These are phyloP conservation scores for Diaporthe caulivora DNA, from an alignment of 2,329 filamentous ascomycete species.

Conservation along the genomic window DNA sequence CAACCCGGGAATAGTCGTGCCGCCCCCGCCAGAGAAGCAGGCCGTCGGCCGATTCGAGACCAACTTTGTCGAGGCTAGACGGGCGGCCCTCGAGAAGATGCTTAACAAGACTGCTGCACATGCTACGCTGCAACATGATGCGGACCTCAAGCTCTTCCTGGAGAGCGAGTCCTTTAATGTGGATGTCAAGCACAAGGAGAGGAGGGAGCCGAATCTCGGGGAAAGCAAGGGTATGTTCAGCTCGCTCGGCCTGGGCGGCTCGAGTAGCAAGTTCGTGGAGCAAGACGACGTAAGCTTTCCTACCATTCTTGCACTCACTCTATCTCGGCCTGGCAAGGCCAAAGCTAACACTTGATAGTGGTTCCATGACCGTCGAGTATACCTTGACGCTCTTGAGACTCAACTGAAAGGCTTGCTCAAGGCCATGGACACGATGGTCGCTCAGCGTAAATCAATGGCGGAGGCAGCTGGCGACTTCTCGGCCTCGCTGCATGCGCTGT, in stretches of 20 bases:
- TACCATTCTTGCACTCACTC: not conserved
- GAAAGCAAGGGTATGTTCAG: slow-evolving; percentile 96
- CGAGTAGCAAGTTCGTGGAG: slow-evolving; percentile 91
- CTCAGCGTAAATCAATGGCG: slow-evolving; percentile 91
- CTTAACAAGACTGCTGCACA: slow-evolving; percentile 94
- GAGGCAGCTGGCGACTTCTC: slow-evolving; percentile 96
- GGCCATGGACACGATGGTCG: slow-evolving; percentile 92
- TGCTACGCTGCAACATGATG: slow-evolving; percentile 90
- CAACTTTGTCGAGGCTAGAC: slow-evolving; percentile 94
- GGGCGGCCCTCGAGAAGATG: slow-evolving; percentile 96
- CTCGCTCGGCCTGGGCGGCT: slow-evolving; percentile 82
- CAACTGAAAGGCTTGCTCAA: slow-evolving; percentile 93
- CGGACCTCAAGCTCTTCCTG: slow-evolving; percentile 93
- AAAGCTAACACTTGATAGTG: slow-evolving; percentile 66
- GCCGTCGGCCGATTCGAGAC: slow-evolving; percentile 95
- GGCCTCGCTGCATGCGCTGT: slow-evolving; percentile 89
- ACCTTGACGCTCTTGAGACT: slow-evolving; percentile 75
- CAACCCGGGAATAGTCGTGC: slow-evolving; percentile 94
- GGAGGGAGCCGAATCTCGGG: slow-evolving; percentile 84
- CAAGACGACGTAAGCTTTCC: slow-evolving; percentile 84
- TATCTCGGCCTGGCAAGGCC: not conserved
- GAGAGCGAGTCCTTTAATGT: slow-evolving; percentile 97
- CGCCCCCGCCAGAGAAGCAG: slow-evolving; percentile 97
- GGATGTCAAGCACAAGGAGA: slow-evolving; percentile 97
- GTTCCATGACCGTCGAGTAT: slow-evolving; percentile 97